Evolutionary conservation across 257 asterid genomes (phyloP).

Genomic region (Gentiana straminea): DNA sequence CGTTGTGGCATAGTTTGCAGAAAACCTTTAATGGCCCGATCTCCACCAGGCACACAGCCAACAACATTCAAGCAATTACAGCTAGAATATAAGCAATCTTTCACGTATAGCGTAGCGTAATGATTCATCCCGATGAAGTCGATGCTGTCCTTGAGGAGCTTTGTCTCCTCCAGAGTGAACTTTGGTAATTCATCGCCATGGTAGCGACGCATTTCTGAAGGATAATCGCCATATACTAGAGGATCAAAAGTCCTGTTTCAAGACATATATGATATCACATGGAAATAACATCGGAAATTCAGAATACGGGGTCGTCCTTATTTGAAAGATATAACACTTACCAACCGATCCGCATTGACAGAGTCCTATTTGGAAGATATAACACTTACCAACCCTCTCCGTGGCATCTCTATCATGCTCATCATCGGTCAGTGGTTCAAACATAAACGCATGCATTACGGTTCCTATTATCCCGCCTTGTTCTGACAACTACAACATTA

Average conservation of each 20-base stretch:
- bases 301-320: neutral
- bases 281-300: neutral
- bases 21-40: constrained; percentile 55
- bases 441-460: constrained; percentile 40
- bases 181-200: constrained; percentile 38
- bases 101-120: constrained; percentile 49
- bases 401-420: constrained; percentile 44
- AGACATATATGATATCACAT: neutral
- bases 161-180: constrained; percentile 46
- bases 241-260: constrained; percentile 57
- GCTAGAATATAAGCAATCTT: constrained; percentile 46
- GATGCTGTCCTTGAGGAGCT: constrained; percentile 38
- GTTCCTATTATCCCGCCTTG: constrained; percentile 44
- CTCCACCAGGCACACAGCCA: constrained; percentile 32
- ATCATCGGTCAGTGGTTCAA: constrained; percentile 31
- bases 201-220: constrained; percentile 51
- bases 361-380: too few species aligned
- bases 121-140: constrained; percentile 82
- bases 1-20: constrained; percentile 25
- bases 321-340: too few species aligned
- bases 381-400: constrained; percentile 14
- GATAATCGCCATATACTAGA: constrained; percentile 63
- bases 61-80: constrained; percentile 32
- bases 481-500: constrained; percentile 24
- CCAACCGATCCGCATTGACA: too few species aligned